Percentiles rank a stretch among this genome's conserved stretches.
Evolutionary conservation across 306 rosid genomes (phyloP).

Genomic region (Glycine soja): DNA sequence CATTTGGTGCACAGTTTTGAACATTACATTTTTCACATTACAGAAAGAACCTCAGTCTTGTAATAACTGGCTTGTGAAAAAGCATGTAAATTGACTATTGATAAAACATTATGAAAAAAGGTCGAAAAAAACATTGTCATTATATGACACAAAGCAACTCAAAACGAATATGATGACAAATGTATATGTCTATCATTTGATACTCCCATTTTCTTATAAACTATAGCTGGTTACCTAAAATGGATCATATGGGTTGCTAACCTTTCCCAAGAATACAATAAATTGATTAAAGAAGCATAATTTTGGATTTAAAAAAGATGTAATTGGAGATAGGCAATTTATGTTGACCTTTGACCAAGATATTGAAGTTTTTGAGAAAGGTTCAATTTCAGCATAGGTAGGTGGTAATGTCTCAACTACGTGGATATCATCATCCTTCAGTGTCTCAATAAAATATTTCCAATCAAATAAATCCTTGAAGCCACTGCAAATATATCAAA

Average conservation of each 20-base stretch:
- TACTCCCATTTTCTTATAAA: background rate
- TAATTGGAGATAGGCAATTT: background rate
- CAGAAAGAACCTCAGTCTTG: constrained; percentile 20
- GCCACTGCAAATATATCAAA: constrained; percentile 62
- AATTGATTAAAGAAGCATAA: background rate
- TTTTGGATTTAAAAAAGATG: background rate
- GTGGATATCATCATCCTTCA: constrained; percentile 79
- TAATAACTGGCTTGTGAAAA: constrained; percentile 18
- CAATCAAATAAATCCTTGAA: constrained; percentile 89
- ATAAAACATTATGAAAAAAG: background rate
- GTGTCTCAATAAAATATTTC: constrained; percentile 71
- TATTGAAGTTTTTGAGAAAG: constrained; percentile 49
- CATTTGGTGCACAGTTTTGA: too few species aligned
- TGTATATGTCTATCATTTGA: background rate
- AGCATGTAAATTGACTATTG: background rate
- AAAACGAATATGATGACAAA: background rate
- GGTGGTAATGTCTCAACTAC: constrained; percentile 76
- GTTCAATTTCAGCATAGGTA: constrained; percentile 66
- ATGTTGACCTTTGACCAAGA: constrained; percentile 27
- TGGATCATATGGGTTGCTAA: background rate
- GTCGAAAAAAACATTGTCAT: background rate
- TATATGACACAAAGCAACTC: background rate
- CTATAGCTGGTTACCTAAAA: background rate
- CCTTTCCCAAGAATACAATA: background rate
- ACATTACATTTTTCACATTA: too few species aligned